These are phyloP conservation scores for Fusarium redolens DNA, from an alignment of 2,329 filamentous ascomycete genomes.

Conservation along the genomic window DNA sequence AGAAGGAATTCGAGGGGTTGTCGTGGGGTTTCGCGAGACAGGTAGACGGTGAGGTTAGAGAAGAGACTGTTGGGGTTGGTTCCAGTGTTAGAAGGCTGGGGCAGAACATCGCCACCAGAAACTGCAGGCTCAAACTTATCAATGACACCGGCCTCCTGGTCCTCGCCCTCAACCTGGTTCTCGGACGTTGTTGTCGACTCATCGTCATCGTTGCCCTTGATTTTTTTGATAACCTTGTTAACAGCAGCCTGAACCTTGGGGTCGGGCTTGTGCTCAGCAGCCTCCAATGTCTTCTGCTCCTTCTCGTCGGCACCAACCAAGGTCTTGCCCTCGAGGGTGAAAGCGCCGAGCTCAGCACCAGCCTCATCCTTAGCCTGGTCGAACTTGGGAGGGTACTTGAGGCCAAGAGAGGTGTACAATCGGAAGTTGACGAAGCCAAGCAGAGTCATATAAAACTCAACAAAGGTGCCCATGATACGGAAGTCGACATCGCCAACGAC, in stretches of 20 bases:
- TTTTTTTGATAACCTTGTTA: constrained; percentile 74
- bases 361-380: constrained; percentile 87
- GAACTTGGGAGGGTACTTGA: constrained; percentile 97
- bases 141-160: constrained; percentile 71
- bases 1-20: constrained; percentile 93
- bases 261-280: constrained; percentile 63
- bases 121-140: constrained; percentile 92
- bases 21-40: constrained; percentile 92
- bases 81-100: constrained; percentile 77
- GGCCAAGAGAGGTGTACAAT: constrained; percentile 88
- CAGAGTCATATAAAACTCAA: constrained; percentile 98
- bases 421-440: constrained; percentile 96
- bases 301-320: constrained; percentile 62
- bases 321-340: constrained; percentile 83
- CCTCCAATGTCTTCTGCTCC: constrained; percentile 64
- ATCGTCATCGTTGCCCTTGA: constrained; percentile 66
- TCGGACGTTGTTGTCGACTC: constrained; percentile 54
- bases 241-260: constrained; percentile 74
- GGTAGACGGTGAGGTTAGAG: constrained; percentile 87
- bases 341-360: constrained; percentile 89
- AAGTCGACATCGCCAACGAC: constrained; percentile 96
- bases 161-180: constrained; percentile 58
- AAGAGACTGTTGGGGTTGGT: constrained; percentile 82
- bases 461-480: constrained; percentile 98
- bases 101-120: constrained; percentile 85